phyloP scores from a whole-genome alignment of 495 filamentous ascomycete genomes.

The Trichoderma parareesei region DNA sequence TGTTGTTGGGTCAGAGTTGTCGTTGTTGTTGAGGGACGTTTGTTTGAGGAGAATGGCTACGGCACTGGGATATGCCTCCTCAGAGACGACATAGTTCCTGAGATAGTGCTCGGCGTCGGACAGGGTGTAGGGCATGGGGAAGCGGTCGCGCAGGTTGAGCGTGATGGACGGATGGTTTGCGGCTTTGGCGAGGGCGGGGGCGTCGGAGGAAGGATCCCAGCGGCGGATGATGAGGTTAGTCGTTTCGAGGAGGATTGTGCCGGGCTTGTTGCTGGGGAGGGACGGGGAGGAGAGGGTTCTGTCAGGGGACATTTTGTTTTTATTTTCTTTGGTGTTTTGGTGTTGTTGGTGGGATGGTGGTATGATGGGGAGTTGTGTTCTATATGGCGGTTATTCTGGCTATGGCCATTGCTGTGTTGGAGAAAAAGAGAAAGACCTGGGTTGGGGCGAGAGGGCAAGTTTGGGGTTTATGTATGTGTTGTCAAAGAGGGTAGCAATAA shows the following conservation, averaged over 20 bases:
- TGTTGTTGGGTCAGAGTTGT: not conserved
- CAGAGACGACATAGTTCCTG: not conserved
- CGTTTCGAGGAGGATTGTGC: slow-evolving; percentile 12
- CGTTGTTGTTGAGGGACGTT: slow-evolving; percentile 8
- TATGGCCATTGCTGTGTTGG: too few species aligned
- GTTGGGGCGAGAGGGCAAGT: not conserved
- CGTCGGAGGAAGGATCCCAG: slow-evolving; percentile 22
- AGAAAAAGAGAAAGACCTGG: too few species aligned
- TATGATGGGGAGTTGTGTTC: too few species aligned
- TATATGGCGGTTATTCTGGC: too few species aligned
- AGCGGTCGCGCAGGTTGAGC: slow-evolving; percentile 26
- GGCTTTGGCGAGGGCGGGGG: slow-evolving; percentile 16
- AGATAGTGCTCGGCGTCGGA: slow-evolving; percentile 18
- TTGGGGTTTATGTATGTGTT: too few species aligned
- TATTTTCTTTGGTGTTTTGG: not conserved
- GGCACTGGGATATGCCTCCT: not conserved
- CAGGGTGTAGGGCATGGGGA: slow-evolving; percentile 30
- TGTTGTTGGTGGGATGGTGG: not conserved
- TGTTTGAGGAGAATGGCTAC: not conserved
- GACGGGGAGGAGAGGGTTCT: slow-evolving; percentile 2
- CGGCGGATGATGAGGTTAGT: slow-evolving; percentile 22
- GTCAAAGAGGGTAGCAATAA: too few species aligned
- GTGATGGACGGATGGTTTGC: slow-evolving; percentile 26
- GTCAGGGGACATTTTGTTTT: not conserved
- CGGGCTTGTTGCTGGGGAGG: not conserved